Percentiles rank a stretch among this genome's conserved stretches.
Conservation (phyloP, 1,284 basidiomycete genomes). For the Cutaneotrichosporon mucoides region DNA sequence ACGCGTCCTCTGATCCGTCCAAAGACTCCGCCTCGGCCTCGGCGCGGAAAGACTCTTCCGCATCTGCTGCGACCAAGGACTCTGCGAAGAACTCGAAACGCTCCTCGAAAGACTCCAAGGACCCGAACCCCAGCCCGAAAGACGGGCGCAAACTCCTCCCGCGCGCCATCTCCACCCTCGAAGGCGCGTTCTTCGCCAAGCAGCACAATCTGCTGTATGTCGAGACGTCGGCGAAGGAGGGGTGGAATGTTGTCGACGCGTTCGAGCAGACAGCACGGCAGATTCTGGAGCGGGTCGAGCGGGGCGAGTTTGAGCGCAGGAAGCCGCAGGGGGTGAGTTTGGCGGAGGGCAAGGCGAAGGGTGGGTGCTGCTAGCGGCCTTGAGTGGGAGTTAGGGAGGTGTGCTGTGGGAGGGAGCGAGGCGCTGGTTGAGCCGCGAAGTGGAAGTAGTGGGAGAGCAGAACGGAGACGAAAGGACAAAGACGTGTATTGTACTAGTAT, state of each 20-base stretch:
- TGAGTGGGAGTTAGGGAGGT: too few species aligned
- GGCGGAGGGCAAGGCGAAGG: constrained; percentile 1
- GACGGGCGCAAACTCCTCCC: constrained; percentile 15
- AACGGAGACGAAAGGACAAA: too few species aligned
- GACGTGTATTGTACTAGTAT: constrained; percentile 2
- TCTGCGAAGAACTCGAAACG: too few species aligned
- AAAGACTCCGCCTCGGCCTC: too few species aligned
- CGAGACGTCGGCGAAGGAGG: constrained; percentile 45
- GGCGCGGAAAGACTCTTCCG: too few species aligned
- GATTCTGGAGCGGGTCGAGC: constrained; percentile 33
- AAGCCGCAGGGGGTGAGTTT: constrained; percentile 14
- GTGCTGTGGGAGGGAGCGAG: too few species aligned
- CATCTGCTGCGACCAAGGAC: too few species aligned
- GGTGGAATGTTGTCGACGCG: constrained; percentile 43
- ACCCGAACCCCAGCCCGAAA: not conserved
- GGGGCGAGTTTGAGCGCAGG: constrained; percentile 28
- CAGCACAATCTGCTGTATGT: constrained; percentile 42
- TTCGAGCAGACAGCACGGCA: constrained; percentile 46
- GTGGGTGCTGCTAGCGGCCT: constrained; percentile 12
- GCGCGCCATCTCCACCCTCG: constrained; percentile 29
- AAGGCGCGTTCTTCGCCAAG: constrained; percentile 40
- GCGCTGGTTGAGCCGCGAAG: too few species aligned
- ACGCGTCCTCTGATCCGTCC: too few species aligned
- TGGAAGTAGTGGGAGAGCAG: too few species aligned
- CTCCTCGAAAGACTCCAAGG: too few species aligned